Conservation (phyloP, 306 rosid genomes). For the Rosa rugosa region DNA sequence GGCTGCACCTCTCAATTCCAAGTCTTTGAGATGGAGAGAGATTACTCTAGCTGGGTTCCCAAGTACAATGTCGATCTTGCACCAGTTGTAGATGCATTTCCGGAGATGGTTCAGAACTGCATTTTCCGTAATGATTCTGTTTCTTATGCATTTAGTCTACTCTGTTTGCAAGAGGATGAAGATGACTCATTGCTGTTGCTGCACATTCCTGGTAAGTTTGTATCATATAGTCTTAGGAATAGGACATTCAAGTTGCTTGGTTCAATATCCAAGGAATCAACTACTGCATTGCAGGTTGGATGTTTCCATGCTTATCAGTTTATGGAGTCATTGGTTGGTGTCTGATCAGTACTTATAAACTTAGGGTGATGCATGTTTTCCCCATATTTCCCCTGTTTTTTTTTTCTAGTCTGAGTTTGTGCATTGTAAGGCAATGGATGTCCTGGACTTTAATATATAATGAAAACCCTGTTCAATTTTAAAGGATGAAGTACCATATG, state of each 20-base stretch:
- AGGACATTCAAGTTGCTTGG: constrained; percentile 5
- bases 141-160: constrained; percentile 16
- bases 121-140: neutral
- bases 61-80: constrained; percentile 31
- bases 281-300: neutral
- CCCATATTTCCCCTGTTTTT: too few relatives aligned
- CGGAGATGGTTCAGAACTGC: constrained; percentile 13
- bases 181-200: constrained; percentile 20
- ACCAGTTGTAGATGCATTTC: neutral
- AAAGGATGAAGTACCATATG: neutral
- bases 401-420: neutral
- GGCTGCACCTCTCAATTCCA: constrained; percentile 16
- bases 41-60: constrained; percentile 36
- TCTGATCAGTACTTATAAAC: constrained; percentile 7
- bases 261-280: constrained; percentile 3
- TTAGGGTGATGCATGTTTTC: neutral
- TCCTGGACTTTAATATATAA: neutral
- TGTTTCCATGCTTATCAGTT: constrained; percentile 20
- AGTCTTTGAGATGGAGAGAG: constrained; percentile 29
- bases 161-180: constrained; percentile 16
- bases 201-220: constrained; percentile 27
- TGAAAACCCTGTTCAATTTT: neutral
- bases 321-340: constrained; percentile 11
- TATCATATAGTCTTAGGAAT: constrained; percentile 12
- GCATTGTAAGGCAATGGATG: neutral